Evolutionary conservation across 2,329 filamentous ascomycete genomes (phyloP).

Genomic region (Lasiodiplodia citricola): DNA sequence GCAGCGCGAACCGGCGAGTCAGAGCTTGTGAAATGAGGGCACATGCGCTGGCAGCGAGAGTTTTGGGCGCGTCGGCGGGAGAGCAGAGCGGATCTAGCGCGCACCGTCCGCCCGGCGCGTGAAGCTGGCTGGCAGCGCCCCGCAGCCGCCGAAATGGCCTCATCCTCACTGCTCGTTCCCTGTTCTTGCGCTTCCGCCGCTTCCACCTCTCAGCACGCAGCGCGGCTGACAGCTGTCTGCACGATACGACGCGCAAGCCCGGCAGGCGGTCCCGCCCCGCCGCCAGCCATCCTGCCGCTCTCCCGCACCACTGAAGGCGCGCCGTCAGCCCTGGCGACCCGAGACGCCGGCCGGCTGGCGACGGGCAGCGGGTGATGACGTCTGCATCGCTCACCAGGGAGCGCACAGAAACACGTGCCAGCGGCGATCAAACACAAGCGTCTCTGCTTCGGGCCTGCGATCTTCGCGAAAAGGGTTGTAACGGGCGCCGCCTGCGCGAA

Average conservation of each 20-base stretch:
- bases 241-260: slow-evolving; percentile 3
- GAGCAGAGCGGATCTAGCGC: slow-evolving; percentile 13
- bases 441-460: slow-evolving; percentile 6
- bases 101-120: slow-evolving; percentile 15
- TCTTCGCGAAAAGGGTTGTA: slow-evolving; percentile 10
- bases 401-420: slow-evolving; percentile 5
- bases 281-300: background rate
- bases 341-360: background rate
- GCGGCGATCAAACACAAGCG: slow-evolving; percentile 19
- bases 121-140: background rate
- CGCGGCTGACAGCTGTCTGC: background rate
- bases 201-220: background rate
- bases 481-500: background rate
- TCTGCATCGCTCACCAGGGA: background rate
- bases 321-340: slow-evolving; percentile 8
- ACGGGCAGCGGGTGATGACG: slow-evolving; percentile 8
- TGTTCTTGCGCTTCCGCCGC: slow-evolving; percentile 1
- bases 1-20: slow-evolving; percentile 5
- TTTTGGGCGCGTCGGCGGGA: background rate
- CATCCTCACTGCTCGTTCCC: slow-evolving; percentile 13
- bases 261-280: background rate
- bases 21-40: background rate
- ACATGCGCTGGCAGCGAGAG: background rate
- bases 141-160: slow-evolving; percentile 23
- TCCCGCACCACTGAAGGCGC: background rate